Evolutionary conservation across 1,139 yeast species (phyloP).

Genomic region (Pichiaceae sp.): DNA sequence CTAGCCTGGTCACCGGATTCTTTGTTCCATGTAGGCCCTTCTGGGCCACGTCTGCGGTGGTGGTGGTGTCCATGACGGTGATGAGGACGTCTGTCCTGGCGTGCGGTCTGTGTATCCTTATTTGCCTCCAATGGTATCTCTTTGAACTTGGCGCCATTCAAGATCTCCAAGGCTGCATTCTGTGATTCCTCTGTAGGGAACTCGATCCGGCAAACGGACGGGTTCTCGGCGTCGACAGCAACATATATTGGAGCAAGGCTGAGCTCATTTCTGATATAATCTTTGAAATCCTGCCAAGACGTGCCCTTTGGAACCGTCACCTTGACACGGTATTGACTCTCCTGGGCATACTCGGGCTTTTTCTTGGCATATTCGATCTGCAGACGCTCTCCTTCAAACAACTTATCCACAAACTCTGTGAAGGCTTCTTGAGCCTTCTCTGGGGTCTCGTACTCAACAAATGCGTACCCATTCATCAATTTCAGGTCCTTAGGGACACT

Average conservation of each 20-base stretch:
- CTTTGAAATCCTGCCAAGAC: constrained; percentile 83
- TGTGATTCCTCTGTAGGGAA: constrained; percentile 69
- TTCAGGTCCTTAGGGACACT: constrained; percentile 65
- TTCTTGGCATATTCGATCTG: constrained; percentile 64
- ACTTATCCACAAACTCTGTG: constrained; percentile 41
- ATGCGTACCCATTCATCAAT: constrained; percentile 69
- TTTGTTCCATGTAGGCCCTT: too few species aligned
- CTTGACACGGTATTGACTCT: constrained; percentile 67
- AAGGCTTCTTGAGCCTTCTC: constrained; percentile 63
- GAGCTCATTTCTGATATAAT: constrained; percentile 64
- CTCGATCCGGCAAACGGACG: constrained; percentile 65
- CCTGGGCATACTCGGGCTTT: constrained; percentile 36
- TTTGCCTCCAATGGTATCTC: constrained; percentile 61
- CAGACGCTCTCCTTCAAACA: constrained; percentile 49
- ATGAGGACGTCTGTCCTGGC: constrained; percentile 11
- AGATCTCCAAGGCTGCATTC: constrained; percentile 56
- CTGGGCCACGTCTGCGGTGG: constrained; percentile 15
- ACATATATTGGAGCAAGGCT: constrained; percentile 62
- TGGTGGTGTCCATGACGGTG: not conserved
- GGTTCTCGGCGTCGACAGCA: constrained; percentile 62
- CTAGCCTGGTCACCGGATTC: too few species aligned
- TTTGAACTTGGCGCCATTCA: constrained; percentile 65
- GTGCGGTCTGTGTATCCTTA: constrained; percentile 40
- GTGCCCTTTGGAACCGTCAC: constrained; percentile 64
- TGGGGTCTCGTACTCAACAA: constrained; percentile 58